Evolutionary conservation across 805 yeast species (phyloP).

Genomic region (Candida xyloterini): DNA sequence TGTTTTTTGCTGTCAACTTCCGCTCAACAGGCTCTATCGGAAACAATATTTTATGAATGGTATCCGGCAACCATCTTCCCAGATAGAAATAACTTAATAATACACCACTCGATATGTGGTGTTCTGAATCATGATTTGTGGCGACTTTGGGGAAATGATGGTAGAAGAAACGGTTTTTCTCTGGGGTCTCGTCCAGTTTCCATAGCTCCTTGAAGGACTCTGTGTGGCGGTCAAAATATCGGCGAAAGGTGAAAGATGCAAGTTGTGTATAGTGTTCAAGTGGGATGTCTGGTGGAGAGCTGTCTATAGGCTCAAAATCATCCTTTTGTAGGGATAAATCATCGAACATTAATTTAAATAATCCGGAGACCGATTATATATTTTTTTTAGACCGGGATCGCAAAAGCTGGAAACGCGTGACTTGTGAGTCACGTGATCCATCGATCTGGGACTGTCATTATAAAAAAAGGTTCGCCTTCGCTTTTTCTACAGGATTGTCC

Average conservation of each 20-base stretch:
- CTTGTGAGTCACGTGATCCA: neutral
- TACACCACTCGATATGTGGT: slow-evolving; percentile 28
- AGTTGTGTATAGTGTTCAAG: neutral
- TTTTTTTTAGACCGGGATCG: slow-evolving; percentile 1
- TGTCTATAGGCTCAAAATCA: slow-evolving; percentile 17
- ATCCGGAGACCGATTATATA: neutral
- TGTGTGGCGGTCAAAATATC: slow-evolving; percentile 27
- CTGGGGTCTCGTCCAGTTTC: slow-evolving; percentile 30
- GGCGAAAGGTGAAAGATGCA: slow-evolving; percentile 13
- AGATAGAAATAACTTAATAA: slow-evolving; percentile 32
- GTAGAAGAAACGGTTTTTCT: slow-evolving; percentile 28
- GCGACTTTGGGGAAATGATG: slow-evolving; percentile 33
- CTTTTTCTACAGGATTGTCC: no score
- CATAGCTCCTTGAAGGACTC: slow-evolving; percentile 29
- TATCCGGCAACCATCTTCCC: slow-evolving; percentile 34
- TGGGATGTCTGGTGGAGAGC: slow-evolving; percentile 7
- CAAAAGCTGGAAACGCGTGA: neutral
- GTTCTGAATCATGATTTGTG: slow-evolving; percentile 31
- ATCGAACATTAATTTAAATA: slow-evolving; percentile 11
- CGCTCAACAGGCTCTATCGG: slow-evolving; percentile 28
- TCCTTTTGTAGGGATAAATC: slow-evolving; percentile 25
- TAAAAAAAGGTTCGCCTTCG: no score
- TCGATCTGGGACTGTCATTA: no score
- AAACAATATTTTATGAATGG: slow-evolving; percentile 24
- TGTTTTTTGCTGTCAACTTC: slow-evolving; percentile 28